Base-by-base conservation (phyloP, 83 land plant genomes). In the Picea mariana region DNA sequence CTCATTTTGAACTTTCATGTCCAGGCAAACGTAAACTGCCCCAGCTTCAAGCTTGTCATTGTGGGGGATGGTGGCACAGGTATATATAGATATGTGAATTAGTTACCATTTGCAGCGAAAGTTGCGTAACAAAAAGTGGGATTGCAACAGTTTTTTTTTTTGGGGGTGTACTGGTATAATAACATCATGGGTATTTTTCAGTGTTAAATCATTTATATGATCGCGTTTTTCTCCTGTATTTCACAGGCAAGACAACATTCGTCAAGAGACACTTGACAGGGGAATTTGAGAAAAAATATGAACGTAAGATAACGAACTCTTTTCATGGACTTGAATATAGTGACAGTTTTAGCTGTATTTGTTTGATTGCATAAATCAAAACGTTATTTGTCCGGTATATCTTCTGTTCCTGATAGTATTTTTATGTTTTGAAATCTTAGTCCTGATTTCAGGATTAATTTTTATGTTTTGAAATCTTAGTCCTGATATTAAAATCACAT, bases 261-360 rank as follows among this genome's bases (percentile, higher is more conserved):
- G 83, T 82, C 3, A 82, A 82, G 55, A 67, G 83, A 62, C 83
- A 82, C 78, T 59, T 82, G 44, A 82, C 83, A 49, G 83, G 83
- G 9, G 83, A 82, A 38, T 82, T 82, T 49, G 83, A 82, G 52
- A 82, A 82, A 23, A 82, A 82, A 82, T 82, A 82, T 62, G 83
- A 82, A 62, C 83, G 83, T 82, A 82, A 59, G 83, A 78, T 60
- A 3, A 17, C 34, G 18, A 9, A 66, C 42, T 13, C 4, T 52
- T 69, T 5, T 23, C 79, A 52, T n/a, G 42, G 9, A 38, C 21
- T 40, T 18, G 75, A 38, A 38, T 71, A 18, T 17, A 16, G 6
- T 67, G 9, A 49, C 6, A 49, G 52, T 49, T 49, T 49, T 42
- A 42, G 47, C 42, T 40, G 42, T 40, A 40, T 40, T 40, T 40